These are phyloP conservation scores for Cucurbitaria berberidis DNA, from an alignment of 2,329 filamentous ascomycete genomes.

Conservation along the genomic window DNA sequence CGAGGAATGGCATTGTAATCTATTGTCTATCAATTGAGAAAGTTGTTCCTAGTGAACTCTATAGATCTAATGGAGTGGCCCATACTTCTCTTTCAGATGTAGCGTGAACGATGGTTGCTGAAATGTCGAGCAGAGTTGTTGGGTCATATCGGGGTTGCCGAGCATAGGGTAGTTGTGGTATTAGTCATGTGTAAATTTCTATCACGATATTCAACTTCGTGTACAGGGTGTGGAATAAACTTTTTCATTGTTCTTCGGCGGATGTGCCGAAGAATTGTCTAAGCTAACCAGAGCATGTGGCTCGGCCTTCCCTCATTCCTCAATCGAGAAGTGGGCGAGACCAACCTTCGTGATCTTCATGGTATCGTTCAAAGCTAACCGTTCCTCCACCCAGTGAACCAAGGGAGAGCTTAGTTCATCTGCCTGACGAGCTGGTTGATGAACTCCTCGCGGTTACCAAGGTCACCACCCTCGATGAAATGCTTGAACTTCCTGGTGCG, in stretches of 20 bases:
- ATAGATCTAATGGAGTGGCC: no score
- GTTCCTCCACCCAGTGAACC: slow-evolving; percentile 33
- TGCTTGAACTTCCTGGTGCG: slow-evolving; percentile 97
- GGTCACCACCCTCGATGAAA: slow-evolving; percentile 98
- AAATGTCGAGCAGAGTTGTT: no score
- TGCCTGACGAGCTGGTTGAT: slow-evolving; percentile 96
- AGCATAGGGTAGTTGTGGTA: no score
- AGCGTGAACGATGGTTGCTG: no score
- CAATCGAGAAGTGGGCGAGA: slow-evolving; percentile 23
- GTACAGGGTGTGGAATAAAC: slow-evolving; percentile 24
- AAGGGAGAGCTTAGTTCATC: slow-evolving; percentile 80
- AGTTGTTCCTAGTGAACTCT: no score
- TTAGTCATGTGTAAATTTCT: no score
- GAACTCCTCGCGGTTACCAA: slow-evolving; percentile 98
- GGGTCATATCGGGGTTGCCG: no score
- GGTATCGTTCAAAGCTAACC: slow-evolving; percentile 38
- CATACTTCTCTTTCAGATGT: no score
- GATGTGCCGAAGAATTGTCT: slow-evolving; percentile 34
- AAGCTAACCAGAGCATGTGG: slow-evolving; percentile 40
- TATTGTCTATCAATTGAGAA: no score
- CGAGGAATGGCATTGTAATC: no score
- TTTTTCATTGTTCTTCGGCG: slow-evolving; percentile 30
- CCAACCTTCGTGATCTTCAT: slow-evolving; percentile 31
- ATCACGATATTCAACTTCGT: not conserved
- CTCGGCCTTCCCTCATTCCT: slow-evolving; percentile 38